phyloP scores from a whole-genome alignment of 306 rosid genomes.

The Citrullus colocynthis region DNA sequence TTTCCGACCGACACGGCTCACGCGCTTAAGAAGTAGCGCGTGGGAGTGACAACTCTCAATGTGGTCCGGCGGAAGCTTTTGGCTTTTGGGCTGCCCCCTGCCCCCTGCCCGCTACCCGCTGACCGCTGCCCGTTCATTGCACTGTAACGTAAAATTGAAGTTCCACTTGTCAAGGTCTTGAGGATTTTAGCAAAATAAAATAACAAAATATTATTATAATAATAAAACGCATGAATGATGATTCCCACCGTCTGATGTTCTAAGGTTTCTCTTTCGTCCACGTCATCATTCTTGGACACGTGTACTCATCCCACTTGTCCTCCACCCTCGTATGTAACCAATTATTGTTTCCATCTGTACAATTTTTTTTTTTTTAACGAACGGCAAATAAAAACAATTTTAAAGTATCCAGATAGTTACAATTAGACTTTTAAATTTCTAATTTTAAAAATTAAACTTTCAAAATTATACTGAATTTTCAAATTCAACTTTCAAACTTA shows the following conservation, averaged over 20 bases:
- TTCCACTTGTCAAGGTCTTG: constrained; percentile 2
- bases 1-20: not conserved
- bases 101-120: not conserved
- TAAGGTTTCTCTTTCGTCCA: not conserved
- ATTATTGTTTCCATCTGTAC: constrained; percentile 2
- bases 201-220: not conserved
- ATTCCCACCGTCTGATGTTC: not conserved
- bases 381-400: no score
- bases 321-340: not conserved
- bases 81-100: not conserved
- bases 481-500: no score
- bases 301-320: not conserved
- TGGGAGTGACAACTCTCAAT: not conserved
- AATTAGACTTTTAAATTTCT: no score
- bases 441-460: no score
- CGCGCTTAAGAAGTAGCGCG: not conserved
- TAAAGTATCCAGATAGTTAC: no score
- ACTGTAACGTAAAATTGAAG: constrained; percentile 14
- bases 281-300: not conserved
- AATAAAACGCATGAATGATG: not conserved
- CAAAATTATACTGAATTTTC: no score
- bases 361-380: no score
- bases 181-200: not conserved
- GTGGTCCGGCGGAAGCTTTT: not conserved
- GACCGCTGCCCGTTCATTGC: not conserved